Base-by-base conservation (phyloP, 1,284 basidiomycete species). In the Kalmanozyma brasiliensis region DNA sequence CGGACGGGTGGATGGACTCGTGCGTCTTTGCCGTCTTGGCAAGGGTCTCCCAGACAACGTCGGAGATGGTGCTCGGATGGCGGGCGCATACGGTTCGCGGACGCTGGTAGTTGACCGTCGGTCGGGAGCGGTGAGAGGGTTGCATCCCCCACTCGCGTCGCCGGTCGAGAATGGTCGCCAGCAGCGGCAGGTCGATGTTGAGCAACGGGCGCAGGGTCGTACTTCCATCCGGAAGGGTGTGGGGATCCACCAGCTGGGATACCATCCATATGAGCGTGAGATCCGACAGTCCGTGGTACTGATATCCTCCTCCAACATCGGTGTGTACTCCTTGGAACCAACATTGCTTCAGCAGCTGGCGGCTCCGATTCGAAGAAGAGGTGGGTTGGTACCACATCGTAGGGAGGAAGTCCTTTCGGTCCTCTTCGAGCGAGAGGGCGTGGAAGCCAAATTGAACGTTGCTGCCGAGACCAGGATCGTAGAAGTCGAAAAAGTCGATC, bases 321-420 rank as follows among this genome's bases (percentile, higher is more conserved):
- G 74, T 67, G 36, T 82, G 80, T 0, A 62, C 63, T 22, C 80
- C 80, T 16, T 73, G 52, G 55, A 82, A 81, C 80, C 80, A 82
- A 8, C 52, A 51, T 49, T 82, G 80, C 51, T 77, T 72, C 23
- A 82, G 43, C 9, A 58, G 51, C 55, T 82, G 80, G n/a, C n/a
- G n/a, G n/a, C n/a, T n/a, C n/a, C n/a, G n/a, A n/a, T n/a, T n/a
- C n/a, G n/a, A n/a, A n/a, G n/a, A n/a, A n/a, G n/a, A n/a, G n/a
- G 30, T 17, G 6, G 52, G 48, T n/a, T 73, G 63, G 29, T 71
- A 75, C 73, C 73, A 80, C 33, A 76, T 51, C 3, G 77, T 80
- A 2, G 74, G 73, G 8, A 66, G 29, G 38, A 79, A 81, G 45
- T 81, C 78, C 40, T 77, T 65, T 3, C 79, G 49, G 34, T 78